Conservation (phyloP, 73 alveolate species). For the Tetrahymena borealis region DNA sequence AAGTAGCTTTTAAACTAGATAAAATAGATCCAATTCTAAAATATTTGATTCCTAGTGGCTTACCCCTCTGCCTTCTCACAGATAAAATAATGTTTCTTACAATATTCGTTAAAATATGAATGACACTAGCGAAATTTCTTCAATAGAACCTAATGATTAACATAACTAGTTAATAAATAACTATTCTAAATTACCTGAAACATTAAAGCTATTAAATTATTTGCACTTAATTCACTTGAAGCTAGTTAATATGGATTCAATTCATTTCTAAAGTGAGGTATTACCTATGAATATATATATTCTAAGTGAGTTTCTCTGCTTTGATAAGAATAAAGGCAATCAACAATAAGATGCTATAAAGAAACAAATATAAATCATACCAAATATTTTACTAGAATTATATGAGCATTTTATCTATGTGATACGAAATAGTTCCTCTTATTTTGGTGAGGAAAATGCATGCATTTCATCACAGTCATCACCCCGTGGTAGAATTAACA, state of each 20-base stretch:
- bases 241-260: neutral
- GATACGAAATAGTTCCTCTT: neutral
- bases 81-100: neutral
- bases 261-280: neutral
- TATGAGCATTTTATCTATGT: neutral
- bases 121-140: neutral
- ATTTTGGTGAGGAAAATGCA: neutral
- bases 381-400: neutral
- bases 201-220: neutral
- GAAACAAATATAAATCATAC: neutral
- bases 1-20: neutral
- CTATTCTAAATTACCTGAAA: neutral
- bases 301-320: neutral
- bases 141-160: neutral
- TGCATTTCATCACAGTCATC: neutral
- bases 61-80: neutral
- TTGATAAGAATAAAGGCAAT: neutral
- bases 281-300: neutral
- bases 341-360: neutral
- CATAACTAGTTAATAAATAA: neutral
- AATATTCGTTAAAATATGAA: neutral
- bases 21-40: neutral
- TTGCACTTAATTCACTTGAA: neutral
- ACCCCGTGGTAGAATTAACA: neutral
- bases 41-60: neutral